Base-by-base conservation (phyloP, 495 filamentous ascomycete species). In the Penicillium tannophilum region DNA sequence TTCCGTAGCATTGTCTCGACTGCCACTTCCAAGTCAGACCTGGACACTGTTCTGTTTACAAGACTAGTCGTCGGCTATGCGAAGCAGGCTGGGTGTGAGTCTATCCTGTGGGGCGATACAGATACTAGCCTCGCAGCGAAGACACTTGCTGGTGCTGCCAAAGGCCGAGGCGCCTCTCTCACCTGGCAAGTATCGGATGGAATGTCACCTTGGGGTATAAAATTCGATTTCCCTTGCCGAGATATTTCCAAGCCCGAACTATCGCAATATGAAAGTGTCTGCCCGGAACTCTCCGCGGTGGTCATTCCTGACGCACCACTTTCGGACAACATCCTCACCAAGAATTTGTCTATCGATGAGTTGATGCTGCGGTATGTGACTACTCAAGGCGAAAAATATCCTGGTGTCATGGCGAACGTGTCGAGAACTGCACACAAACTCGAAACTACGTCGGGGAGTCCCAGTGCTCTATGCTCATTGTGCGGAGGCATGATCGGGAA, bases 381-480 rank as follows among this genome's bases (percentile, higher is more conserved):
- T 50, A 90, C 87, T 6, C 92, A 96, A 24, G 95, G 97, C 69
- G 82, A 84, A 55, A 90, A 88, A 49, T 98, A 93, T 70, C 93
- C 93, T 10, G 90, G 88, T 54, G 90, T 98, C 26, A 94, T 98
- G 61, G 86, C 91, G 16, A 98, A 98, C 66, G 94, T 98, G 10
- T 91, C 96, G 5, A 83, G 90, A 58, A 98, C 92, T 30, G 87
- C 88, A 10, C 86, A 87, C 56, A 95, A 93, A 74, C 79, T 98
- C 31, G 67, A 84, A 39, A 55, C 65, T 1, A 55, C 65, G 4
- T 54, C 60, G 24, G 54, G 54, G 12, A 55, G 58, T n/a, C 52
- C 64, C 1, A 55, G 50, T 62, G 45, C 54, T 8, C 28, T 58
- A 1, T 80, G 77, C 58, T 39, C 65, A 11, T 45, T 80, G 7